Conservation (phyloP, 371 early-diverging fungal species). For the Smittium mucronatum region DNA sequence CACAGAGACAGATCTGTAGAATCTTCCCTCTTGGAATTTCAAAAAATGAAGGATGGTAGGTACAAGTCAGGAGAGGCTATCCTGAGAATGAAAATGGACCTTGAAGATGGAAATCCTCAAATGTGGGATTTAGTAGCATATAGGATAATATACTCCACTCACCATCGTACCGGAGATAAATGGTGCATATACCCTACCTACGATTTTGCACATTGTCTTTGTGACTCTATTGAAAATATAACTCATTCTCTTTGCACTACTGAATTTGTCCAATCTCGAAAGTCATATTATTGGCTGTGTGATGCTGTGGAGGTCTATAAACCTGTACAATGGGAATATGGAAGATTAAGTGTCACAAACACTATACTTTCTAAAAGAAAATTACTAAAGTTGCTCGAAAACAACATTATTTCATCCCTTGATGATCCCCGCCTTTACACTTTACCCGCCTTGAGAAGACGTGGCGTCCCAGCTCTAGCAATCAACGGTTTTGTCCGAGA, state of each 20-base stretch:
- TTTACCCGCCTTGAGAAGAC: slow-evolving; percentile 88
- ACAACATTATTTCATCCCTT: slow-evolving; percentile 73
- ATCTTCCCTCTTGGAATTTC: slow-evolving; percentile 87
- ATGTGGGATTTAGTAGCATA: slow-evolving; percentile 99
- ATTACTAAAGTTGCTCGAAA: slow-evolving; percentile 78
- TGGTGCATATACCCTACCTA: slow-evolving; percentile 99
- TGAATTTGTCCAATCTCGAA: slow-evolving; percentile 91
- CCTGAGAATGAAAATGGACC: slow-evolving; percentile 98
- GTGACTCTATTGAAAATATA: slow-evolving; percentile 99
- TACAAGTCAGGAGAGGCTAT: slow-evolving; percentile 89
- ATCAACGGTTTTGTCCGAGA: slow-evolving; percentile 97
- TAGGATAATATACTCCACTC: slow-evolving; percentile 84
- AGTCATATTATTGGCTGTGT: slow-evolving; percentile 98
- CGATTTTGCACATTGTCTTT: slow-evolving; percentile 98
- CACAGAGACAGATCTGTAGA: slow-evolving; percentile 89
- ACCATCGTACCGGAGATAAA: slow-evolving; percentile 80
- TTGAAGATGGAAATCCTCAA: slow-evolving; percentile 91
- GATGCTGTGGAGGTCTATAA: slow-evolving; percentile 97
- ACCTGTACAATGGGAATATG: slow-evolving; percentile 99
- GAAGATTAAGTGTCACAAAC: slow-evolving; percentile 90
- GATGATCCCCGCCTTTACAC: slow-evolving; percentile 99
- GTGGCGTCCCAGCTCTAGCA: slow-evolving; percentile 97
- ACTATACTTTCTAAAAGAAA: slow-evolving; percentile 98
- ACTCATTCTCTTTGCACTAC: slow-evolving; percentile 99
- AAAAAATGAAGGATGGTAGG: slow-evolving; percentile 95